Evolutionary conservation across 805 yeast genomes (phyloP).

Genomic region (Candida nanaspora): DNA sequence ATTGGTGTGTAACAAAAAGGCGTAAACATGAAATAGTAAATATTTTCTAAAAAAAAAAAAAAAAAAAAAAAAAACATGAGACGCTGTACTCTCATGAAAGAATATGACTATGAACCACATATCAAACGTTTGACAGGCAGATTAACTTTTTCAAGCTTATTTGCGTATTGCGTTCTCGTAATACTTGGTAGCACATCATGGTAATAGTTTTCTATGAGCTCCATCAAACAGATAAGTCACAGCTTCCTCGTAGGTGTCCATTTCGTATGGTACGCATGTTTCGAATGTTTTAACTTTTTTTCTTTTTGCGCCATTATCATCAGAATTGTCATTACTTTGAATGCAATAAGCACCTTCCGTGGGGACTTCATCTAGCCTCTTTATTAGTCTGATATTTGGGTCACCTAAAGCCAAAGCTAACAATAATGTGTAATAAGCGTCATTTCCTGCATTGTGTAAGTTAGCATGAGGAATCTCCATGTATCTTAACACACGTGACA

Average conservation of each 20-base stretch:
- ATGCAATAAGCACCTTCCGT: not conserved
- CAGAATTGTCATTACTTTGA: not conserved
- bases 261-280: not conserved
- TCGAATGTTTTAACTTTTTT: not conserved
- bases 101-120: no score
- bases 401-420: slow-evolving; percentile 46
- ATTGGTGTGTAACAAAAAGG: no score
- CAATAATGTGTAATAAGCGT: slow-evolving; percentile 54
- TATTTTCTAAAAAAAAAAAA: not conserved
- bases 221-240: not conserved
- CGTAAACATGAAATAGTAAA: not conserved
- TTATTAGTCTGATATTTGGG: slow-evolving; percentile 27
- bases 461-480: slow-evolving; percentile 49
- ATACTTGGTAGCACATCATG: no score
- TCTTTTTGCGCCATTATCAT: slow-evolving; percentile 12
- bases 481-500: slow-evolving; percentile 39
- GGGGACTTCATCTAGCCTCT: slow-evolving; percentile 8
- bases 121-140: no score
- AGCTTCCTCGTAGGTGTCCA: not conserved
- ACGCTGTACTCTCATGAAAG: no score
- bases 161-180: no score
- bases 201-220: not conserved
- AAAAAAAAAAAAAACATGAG: no score
- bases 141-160: no score
- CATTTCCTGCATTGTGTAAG: slow-evolving; percentile 69